Conservation (phyloP, 352 stramenopile genomes). For the Phytophthora boehmeriae region DNA sequence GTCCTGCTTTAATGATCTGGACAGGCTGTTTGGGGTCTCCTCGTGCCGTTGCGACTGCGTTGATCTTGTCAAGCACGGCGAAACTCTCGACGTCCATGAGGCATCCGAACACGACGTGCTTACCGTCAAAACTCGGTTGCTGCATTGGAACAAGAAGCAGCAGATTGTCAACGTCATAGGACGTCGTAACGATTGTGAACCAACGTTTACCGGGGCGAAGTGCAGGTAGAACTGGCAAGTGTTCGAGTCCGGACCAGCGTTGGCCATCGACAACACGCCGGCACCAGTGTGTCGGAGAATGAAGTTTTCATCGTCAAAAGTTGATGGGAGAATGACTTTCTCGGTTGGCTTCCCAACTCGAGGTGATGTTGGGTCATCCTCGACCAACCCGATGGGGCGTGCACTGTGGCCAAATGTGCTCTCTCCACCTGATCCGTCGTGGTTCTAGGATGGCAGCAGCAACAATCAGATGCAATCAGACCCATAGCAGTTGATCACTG, state of each 20-base stretch:
- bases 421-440: constrained; percentile 80
- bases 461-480: constrained; percentile 18
- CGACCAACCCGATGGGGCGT: constrained; percentile 2
- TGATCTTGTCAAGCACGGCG: constrained; percentile 47
- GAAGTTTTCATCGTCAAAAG: constrained; percentile 96
- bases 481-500: too few species aligned
- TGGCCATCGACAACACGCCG: constrained; percentile 95
- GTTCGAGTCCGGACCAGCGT: constrained; percentile 95
- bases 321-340: constrained; percentile 12
- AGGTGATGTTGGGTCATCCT: constrained; percentile 14
- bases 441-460: constrained; percentile 64
- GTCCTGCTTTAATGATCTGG: constrained; percentile 48
- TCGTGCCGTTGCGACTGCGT: constrained; percentile 50
- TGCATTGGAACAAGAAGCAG: too few species aligned
- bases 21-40: constrained; percentile 57
- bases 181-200: background rate
- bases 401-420: constrained; percentile 79
- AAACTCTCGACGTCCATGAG: constrained; percentile 60
- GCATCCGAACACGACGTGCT: constrained; percentile 83
- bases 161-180: background rate
- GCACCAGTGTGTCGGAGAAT: constrained; percentile 85
- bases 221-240: constrained; percentile 96
- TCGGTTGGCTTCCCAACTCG: constrained; percentile 10
- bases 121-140: constrained; percentile 67
- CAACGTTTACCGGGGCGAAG: constrained; percentile 45